Evolutionary conservation across 148 eudicot species (phyloP), one percentile per base, ranked within the genome.

Genomic region (Fagopyrum esculentum): DNA sequence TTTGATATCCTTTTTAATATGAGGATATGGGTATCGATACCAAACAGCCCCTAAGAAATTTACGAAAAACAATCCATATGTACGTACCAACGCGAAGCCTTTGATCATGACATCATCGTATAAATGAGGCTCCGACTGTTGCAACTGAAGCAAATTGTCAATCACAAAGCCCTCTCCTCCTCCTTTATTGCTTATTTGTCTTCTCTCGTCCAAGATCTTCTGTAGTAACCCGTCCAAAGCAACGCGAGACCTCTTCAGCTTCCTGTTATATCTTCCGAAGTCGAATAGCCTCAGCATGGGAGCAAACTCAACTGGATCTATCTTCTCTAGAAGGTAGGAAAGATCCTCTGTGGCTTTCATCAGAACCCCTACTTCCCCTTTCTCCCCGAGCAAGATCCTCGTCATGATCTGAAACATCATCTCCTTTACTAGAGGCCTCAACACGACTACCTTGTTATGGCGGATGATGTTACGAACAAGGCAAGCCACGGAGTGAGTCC

Each of bases 311-410:
- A 52, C 74, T 0, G 81, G 81, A 79, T 79, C 61, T 51, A 70
- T 70, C 6, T 69, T 72, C 43, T 48, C 74, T 15, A 69, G 11
- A 1, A 22, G 45, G 30, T 40, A 30, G 35, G 77, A 50, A 1
- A 72, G 66, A 50, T 81, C 72, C 4, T 69, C 16, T 2, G 66
- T 71, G 3, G 68, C 29, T 50, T 46, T 74, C 78, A 74, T 54
- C 6, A 74, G 55, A 54, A 4, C 19, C 69, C 30, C 57, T 35
- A 77, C 69, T 52, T 78, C 81, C 4, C 74, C 79, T 11, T 72
- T 35, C 71, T 82, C 79, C 44, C 81, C 77, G 4, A 64, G 64
- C 16, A 78, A 13, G 78, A 82, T 82, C 15, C 77, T 71, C 78
- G 64, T 73, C 12, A 81, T 64, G 1, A 69, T 47, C 47, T 78